Evolutionary conservation across 2,329 filamentous ascomycete genomes (phyloP).

Genomic region (Penicillium oxalicum): DNA sequence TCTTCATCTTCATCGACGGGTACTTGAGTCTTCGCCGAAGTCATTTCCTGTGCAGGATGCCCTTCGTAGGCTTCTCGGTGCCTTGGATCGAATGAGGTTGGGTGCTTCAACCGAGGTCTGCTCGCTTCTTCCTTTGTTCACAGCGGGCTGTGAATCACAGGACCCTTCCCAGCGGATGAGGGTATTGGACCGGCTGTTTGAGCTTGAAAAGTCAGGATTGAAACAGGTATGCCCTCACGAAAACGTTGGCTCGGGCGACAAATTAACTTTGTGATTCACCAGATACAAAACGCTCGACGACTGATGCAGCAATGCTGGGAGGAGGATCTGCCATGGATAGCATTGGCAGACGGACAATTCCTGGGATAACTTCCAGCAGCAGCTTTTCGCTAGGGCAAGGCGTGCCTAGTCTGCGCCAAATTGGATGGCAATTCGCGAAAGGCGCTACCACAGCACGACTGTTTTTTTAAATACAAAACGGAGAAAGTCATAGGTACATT

Average conservation of each 20-base stretch:
- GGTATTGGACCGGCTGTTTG: conserved; percentile 60
- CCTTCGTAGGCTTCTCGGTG: conserved; percentile 57
- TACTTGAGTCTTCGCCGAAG: conserved; percentile 55
- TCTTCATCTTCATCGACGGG: conserved; percentile 68
- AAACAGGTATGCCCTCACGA: conserved; percentile 54
- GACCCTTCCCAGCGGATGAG: conserved; percentile 51
- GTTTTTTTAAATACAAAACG: no score
- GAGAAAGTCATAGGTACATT: no score
- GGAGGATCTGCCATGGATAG: conserved; percentile 34
- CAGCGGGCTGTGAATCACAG: conserved; percentile 68
- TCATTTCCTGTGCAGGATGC: conserved; percentile 58
- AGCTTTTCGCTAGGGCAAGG: no score
- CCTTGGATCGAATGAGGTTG: conserved; percentile 56
- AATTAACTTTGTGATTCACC: background rate
- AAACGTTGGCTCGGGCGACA: background rate
- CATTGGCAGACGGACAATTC: conserved; percentile 36
- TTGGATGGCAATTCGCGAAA: no score
- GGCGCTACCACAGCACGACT: no score
- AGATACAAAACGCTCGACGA: conserved; percentile 38
- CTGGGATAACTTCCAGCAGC: conserved; percentile 23
- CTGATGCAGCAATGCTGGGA: conserved; percentile 40
- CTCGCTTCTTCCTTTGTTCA: conserved; percentile 74
- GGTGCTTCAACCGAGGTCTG: conserved; percentile 69
- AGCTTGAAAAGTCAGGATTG: conserved; percentile 68
- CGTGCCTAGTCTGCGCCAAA: no score